Evolutionary conservation across 352 stramenopile genomes (phyloP).

Genomic region (Phytophthora melonis): DNA sequence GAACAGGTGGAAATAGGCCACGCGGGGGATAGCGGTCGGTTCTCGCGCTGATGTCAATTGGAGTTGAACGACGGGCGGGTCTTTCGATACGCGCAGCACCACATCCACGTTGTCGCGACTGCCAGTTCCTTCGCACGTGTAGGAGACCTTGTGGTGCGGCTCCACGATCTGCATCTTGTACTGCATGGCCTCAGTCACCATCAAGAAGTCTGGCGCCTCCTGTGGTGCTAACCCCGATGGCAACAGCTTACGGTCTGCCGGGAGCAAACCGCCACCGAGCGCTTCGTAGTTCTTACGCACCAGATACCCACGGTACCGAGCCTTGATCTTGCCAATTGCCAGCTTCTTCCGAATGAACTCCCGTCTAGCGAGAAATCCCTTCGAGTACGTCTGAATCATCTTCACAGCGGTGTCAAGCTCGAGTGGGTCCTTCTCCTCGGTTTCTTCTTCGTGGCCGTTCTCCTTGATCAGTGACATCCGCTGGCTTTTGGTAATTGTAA

Average conservation of each 20-base stretch:
- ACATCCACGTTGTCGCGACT: conserved; percentile 28
- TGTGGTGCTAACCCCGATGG: conserved; percentile 24
- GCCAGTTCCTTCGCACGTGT: conserved; percentile 17
- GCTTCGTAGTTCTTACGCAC: conserved; percentile 51
- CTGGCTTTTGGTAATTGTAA: conserved; percentile 13
- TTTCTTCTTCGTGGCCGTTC: conserved; percentile 20
- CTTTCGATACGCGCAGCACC: conserved; percentile 42
- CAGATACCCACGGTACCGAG: conserved; percentile 50
- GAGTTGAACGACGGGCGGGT: conserved; percentile 45
- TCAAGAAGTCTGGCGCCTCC: conserved; percentile 16
- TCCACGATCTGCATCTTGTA: conserved; percentile 54
- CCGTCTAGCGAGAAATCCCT: conserved; percentile 38
- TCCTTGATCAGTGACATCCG: conserved; percentile 35
- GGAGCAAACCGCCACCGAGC: conserved; percentile 19
- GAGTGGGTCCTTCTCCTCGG: conserved; percentile 16
- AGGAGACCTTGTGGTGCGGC: conserved; percentile 30
- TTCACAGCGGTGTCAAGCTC: conserved; percentile 24
- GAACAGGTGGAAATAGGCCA: conserved; percentile 51
- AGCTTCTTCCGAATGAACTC: conserved; percentile 50
- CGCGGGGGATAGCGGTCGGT: conserved; percentile 14
- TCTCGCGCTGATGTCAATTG: conserved; percentile 31
- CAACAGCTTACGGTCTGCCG: conserved; percentile 21
- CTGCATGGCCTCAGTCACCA: conserved; percentile 46
- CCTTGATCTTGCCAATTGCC: conserved; percentile 54
- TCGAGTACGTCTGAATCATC: conserved; percentile 45